phyloP scores from a whole-genome alignment of 495 filamentous ascomycete species.

The Neurospora sp. region DNA sequence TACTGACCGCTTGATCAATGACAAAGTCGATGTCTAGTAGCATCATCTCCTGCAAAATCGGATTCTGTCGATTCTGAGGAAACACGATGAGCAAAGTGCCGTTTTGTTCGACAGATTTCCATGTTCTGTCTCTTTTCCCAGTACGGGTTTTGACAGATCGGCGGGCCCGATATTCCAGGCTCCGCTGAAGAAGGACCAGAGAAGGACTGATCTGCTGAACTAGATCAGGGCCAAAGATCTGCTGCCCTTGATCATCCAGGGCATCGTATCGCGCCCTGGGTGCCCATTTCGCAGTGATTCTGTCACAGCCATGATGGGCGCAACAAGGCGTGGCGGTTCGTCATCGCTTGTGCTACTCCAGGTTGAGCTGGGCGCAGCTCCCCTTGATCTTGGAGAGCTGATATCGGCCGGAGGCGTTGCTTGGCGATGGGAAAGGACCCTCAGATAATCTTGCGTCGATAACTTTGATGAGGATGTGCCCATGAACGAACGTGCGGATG shows the following conservation, averaged over 20 bases:
- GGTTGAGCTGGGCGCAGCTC: neutral
- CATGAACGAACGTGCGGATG: neutral
- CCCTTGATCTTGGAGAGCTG: neutral
- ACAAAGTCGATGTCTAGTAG: neutral
- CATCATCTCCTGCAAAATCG: neutral
- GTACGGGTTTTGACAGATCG: neutral
- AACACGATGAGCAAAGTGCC: neutral
- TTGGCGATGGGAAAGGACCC: neutral
- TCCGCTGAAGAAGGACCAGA: neutral
- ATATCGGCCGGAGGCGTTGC: neutral
- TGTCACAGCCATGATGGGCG: neutral
- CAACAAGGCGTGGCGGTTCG: neutral
- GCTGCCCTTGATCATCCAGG: neutral
- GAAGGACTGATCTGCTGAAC: neutral
- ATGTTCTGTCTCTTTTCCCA: neutral
- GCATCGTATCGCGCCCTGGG: neutral
- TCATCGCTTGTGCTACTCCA: conserved; percentile 7
- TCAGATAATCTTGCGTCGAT: neutral
- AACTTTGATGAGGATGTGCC: neutral
- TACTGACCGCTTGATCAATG: neutral
- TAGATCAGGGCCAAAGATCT: neutral
- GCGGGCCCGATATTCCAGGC: neutral
- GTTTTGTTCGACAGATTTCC: neutral
- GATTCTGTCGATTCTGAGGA: neutral
- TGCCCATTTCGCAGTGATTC: neutral